Evolutionary conservation across 495 filamentous ascomycete genomes (phyloP), one percentile per base, ranked within the genome.

Genomic region (Penicillium pulvis): DNA sequence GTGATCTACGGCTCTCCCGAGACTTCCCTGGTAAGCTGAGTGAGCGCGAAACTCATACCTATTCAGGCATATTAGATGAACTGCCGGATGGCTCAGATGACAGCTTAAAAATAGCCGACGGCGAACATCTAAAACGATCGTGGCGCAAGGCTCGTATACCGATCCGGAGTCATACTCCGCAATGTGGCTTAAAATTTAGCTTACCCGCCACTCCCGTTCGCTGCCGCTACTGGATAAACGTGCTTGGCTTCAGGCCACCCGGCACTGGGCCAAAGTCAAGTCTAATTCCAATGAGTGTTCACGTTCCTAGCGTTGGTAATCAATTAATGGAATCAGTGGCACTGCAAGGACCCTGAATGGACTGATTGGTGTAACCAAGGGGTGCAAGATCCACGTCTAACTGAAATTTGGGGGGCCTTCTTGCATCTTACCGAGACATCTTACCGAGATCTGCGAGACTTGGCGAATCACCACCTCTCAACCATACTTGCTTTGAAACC

Each of bases 361-460:
- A 9, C 35, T 33, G 20, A 49, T 54, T 30, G 51, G 50, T 7
- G 14, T 17, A 41, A 9, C 33, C 20, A 33, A 41, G 52, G 24
- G 26, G 23, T 26, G 31, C 24, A 31, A 45, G 43, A 36, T 57
- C 54, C 61, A 57, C 49, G 16, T n/a, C 44, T 16, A 46, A 36
- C 7, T 46, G 42, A 45, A 58, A 56, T 55, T 46, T 54, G 44
- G 55, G 51, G 19, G 14, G 33, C 10, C 20, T 16, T 10, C 12
- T 16, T 49, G 14, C 48, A 26, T 49, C 35, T 30, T 26, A 61
- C 47, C 56, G 59, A 62, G 58, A 65, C 55, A 59, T 39, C 41
- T 36, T 28, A 31, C 52, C 51, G 23, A 52, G 57, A 55, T 51
- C 51, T 51, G 47, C 57, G 62, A 64, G 55, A 64, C 62, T 58